Base-by-base conservation (phyloP, 2,329 filamentous ascomycete genomes). In the Fusarium sp. region DNA sequence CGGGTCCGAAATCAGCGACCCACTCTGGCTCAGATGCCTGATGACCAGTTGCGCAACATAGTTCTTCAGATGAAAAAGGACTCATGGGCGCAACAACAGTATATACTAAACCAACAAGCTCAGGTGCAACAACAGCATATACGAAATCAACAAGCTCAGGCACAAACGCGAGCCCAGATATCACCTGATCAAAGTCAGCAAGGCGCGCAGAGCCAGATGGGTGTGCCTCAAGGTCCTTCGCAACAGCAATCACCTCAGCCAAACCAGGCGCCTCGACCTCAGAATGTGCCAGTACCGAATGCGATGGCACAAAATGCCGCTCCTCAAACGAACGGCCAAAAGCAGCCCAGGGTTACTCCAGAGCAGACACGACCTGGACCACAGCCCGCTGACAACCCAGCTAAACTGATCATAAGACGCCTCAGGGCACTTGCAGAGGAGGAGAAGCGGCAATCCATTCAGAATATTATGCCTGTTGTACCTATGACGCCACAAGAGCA, bases 201-300 rank as follows among this genome's bases (percentile, higher is more conserved):
- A 49, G 77, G 80, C 39, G 78, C 76, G 7, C 79, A 83, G 64
- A 81, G 79, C 31, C 83, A 83, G 29, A 82, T 86, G 77, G 9
- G 84, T 29, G 78, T 80, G 5, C 86, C 86, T 54, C 86, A 85
- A 70, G 83, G 82, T 5, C 87, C 87, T 60, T 86, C 87, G 70
- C 86, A 88, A 64, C 80, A 88, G 65, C 87, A 87, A 62, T 85
- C 83, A 47, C 61, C 62, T 83, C 88, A 90, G 70, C 75, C 71
- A 75, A 77, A 71, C 47, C 79, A 80, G 56, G 69, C 77, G 12
- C 73, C 83, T 57, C 84, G 86, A 72, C 79, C 82, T 38, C 79
- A 81, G 63, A 75, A 78, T 57, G 78, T 83, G 62, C 76, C 79
- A n/a, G 81, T 81, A 62, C 77, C 80, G 11, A 67, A 83, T 83